Evolutionary conservation across 768 basidiomycete species (phyloP).

Genomic region (Dentipellis fragilis): DNA sequence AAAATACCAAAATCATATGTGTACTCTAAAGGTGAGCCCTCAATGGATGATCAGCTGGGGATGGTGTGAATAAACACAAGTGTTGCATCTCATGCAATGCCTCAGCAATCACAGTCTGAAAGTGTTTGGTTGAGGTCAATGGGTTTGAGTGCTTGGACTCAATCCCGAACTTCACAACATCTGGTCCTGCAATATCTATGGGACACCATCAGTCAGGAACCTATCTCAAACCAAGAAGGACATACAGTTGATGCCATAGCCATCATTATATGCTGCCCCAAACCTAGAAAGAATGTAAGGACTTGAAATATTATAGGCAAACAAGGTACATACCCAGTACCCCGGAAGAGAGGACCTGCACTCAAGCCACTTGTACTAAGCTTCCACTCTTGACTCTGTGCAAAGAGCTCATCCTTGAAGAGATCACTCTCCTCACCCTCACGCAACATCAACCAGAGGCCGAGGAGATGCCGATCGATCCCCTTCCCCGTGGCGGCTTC

Average conservation of each 20-base stretch:
- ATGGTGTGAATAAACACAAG: slow-evolving; percentile 12
- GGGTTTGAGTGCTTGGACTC: slow-evolving; percentile 75
- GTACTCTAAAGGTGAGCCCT: slow-evolving; percentile 5
- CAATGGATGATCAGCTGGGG: slow-evolving; percentile 1
- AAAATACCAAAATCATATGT: background rate
- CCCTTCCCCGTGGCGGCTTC: slow-evolving; percentile 76
- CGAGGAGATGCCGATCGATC: slow-evolving; percentile 87
- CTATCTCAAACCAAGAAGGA: slow-evolving; percentile 8
- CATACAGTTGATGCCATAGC: slow-evolving; percentile 92
- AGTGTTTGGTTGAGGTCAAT: slow-evolving; percentile 58
- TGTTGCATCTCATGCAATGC: slow-evolving; percentile 62
- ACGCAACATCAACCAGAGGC: slow-evolving; percentile 57
- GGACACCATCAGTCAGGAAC: slow-evolving; percentile 13
- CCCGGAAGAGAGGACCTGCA: slow-evolving; percentile 76
- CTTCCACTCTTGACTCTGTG: slow-evolving; percentile 72
- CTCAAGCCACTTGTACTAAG: slow-evolving; percentile 85
- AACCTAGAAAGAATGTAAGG: slow-evolving; percentile 36
- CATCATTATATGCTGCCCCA: slow-evolving; percentile 72
- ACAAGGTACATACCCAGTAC: slow-evolving; percentile 56
- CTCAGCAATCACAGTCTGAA: slow-evolving; percentile 51
- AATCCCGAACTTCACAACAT: slow-evolving; percentile 83
- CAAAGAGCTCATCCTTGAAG: slow-evolving; percentile 73
- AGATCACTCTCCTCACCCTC: slow-evolving; percentile 43
- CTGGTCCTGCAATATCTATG: slow-evolving; percentile 70
- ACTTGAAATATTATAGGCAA: background rate